These are phyloP conservation scores for Ceratocystis albifundus DNA, from an alignment of 2,329 filamentous ascomycete species.

Conservation along the genomic window DNA sequence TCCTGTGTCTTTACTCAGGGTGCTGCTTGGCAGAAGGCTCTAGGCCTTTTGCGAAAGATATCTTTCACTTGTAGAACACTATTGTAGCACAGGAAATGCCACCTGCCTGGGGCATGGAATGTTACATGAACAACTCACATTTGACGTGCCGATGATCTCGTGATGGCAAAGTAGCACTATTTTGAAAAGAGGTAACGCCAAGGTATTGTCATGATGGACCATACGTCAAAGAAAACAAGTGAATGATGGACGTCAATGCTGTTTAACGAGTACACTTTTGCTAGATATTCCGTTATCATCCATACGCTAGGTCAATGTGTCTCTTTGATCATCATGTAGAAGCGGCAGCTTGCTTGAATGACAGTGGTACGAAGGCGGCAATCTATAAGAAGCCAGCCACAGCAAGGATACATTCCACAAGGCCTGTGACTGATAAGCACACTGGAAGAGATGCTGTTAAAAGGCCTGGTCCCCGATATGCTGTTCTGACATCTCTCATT, in stretches of 20 bases:
- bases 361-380: neutral
- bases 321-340: neutral
- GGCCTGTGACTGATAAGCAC: neutral
- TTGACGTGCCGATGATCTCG: too few species aligned
- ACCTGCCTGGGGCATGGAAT: neutral
- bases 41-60: neutral
- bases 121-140: neutral
- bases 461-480: neutral
- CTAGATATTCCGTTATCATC: too few species aligned
- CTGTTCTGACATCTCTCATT: constrained; percentile 6
- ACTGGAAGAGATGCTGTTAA: neutral
- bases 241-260: too few species aligned
- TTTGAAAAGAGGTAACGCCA: too few species aligned
- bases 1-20: neutral
- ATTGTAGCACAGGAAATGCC: neutral
- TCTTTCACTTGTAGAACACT: neutral
- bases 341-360: neutral
- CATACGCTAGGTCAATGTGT: too few species aligned
- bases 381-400: neutral
- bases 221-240: too few species aligned
- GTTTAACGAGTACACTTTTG: too few species aligned
- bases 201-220: too few species aligned
- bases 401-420: neutral
- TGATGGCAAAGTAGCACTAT: too few species aligned
- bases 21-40: neutral